phyloP scores from a whole-genome alignment of 73 alveolate genomes.

The Tetrahymena malaccensis region DNA sequence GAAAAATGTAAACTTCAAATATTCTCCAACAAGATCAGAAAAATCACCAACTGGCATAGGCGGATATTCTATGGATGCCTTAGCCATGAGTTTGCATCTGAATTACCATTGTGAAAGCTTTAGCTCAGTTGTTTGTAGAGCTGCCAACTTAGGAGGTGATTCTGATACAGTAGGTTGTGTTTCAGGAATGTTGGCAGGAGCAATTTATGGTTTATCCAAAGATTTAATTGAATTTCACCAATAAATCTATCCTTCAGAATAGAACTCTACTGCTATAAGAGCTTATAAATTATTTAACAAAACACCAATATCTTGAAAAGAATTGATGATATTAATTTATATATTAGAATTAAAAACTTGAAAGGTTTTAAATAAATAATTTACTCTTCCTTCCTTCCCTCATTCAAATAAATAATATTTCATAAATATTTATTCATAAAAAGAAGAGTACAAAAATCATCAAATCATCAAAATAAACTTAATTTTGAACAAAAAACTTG shows the following conservation, averaged over 20 bases:
- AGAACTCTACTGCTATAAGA: not conserved
- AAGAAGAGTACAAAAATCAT: too few species aligned
- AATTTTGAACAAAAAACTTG: too few species aligned
- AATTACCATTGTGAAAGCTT: not conserved
- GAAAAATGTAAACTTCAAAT: not conserved
- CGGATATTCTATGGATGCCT: not conserved
- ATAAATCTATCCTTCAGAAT: not conserved
- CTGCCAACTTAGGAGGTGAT: constrained; percentile 5
- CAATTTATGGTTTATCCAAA: not conserved
- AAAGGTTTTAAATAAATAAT: too few species aligned
- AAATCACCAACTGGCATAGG: not conserved
- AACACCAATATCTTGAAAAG: not conserved
- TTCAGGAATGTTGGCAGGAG: constrained; percentile 6
- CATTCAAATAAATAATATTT: too few species aligned
- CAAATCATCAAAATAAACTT: too few species aligned
- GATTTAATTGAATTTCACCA: not conserved
- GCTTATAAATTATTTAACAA: not conserved
- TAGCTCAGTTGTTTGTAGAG: not conserved
- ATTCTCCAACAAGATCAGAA: not conserved
- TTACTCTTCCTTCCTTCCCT: too few species aligned
- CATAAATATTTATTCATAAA: too few species aligned
- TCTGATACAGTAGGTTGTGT: not conserved
- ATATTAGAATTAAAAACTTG: not conserved
- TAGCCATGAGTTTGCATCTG: not conserved
- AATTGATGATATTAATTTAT: not conserved